Evolutionary conservation across 164 flowering plant species (phyloP), one percentile per base, ranked within the genome.

Genomic region (Protea cynaroides): DNA sequence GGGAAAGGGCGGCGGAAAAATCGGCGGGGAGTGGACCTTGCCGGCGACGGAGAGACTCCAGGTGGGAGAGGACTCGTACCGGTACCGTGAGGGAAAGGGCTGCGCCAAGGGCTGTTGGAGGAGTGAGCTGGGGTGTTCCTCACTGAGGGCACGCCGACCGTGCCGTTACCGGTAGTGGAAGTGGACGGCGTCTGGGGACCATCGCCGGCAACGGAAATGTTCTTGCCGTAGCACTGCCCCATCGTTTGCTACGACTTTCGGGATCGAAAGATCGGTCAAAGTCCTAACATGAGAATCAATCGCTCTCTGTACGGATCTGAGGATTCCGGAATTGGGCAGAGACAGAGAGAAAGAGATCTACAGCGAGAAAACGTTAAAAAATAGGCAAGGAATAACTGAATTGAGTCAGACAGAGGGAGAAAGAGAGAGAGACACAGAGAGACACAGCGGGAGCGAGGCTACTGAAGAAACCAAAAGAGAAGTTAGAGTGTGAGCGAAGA

Each of bases 181-280:
- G 65, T 69, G 25, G 64, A 63, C 69, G 74, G 73, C 64, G 69
- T 63, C 43, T 66, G 75, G n/a, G 47, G 8, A n/a, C 34, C 43
- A 22, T 24, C 61, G 10, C 54, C 53, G 54, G 14, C 59, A 55
- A 76, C 71, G 46, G 78, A 75, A 56, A 66, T 72, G 59, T 80
- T 68, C 78, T 87, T 89, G 56, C 90, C 86, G 78, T 82, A 85
- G 74, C 96, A 89, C 81, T 78, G 88, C 55, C 96, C 96, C 96
- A 89, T 89, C 65, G 65, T 13, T 10, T 19, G 23, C 23, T 58
- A 58, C 58, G 53, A 44, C 11, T 18, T 6, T 0, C 25, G 36
- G 5, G 44, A 49, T 22, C 36, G 1, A 19, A 29, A 29, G 63
- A 17, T 38, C 25, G 38, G 57, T 65, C 62, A 65, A 54, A 65